A percentile compares a stretch with the other conserved stretches of the same genome.
Conservation (phyloP, 1,284 basidiomycete species). For the Anthracocystis walkeri region DNA sequence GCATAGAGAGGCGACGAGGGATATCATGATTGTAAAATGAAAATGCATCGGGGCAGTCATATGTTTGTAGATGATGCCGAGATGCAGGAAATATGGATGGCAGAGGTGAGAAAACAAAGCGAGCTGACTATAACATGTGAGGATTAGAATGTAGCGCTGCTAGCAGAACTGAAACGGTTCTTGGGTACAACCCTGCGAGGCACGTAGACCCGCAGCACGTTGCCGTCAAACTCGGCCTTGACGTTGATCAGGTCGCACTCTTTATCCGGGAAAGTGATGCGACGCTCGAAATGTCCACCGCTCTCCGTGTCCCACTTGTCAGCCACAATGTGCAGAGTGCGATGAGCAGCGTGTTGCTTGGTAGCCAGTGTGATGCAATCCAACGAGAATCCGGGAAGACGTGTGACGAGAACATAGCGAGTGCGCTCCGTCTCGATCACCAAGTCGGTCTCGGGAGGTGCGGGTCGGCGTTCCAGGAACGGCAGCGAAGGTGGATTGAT, state of each 20-base stretch:
- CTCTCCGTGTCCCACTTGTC: conserved; percentile 60
- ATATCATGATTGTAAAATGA: too few relatives aligned
- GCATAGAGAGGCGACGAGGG: too few relatives aligned
- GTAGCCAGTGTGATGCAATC: conserved; percentile 64
- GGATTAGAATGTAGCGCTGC: conserved; percentile 72
- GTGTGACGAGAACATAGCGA: conserved; percentile 46
- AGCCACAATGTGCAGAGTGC: conserved; percentile 63
- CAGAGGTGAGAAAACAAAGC: too few relatives aligned
- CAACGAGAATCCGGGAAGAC: conserved; percentile 62
- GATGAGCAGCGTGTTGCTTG: conserved; percentile 58
- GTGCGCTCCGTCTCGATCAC: conserved; percentile 48
- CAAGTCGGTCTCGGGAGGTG: conserved; percentile 56
- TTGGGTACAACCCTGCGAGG: conserved; percentile 19
- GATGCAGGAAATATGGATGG: too few relatives aligned
- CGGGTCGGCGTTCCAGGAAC: conserved; percentile 55
- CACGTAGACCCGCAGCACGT: conserved; percentile 42
- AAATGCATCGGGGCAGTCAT: too few relatives aligned
- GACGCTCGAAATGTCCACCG: conserved; percentile 62
- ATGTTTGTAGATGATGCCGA: too few relatives aligned
- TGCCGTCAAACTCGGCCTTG: conserved; percentile 58
- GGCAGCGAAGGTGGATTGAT: conserved; percentile 49
- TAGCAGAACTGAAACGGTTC: conserved; percentile 37
- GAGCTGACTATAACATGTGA: too few relatives aligned
- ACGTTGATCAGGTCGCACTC: conserved; percentile 55
- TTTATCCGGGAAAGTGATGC: conserved; percentile 59